Percentiles rank a stretch among this genome's conserved stretches.
Evolutionary conservation across 2,329 filamentous ascomycete genomes (phyloP).

Genomic region (Penicillium sp.): DNA sequence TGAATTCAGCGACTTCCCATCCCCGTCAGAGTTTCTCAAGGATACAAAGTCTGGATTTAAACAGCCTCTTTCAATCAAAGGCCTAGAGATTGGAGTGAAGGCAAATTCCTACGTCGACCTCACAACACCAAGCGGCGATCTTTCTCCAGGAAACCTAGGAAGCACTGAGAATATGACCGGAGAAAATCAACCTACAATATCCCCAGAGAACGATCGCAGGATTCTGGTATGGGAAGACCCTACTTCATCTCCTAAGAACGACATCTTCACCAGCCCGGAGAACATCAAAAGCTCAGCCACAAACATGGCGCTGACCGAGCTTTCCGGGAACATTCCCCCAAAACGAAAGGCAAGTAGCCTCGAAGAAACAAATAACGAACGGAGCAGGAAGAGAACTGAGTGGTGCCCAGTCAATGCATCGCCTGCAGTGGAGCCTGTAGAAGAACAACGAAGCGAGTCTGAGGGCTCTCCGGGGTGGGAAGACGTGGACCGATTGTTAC

Average conservation of each 20-base stretch:
- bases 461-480: slow-evolving; percentile 28
- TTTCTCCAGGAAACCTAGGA: neutral
- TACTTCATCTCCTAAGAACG: neutral
- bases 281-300: neutral
- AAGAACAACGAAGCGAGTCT: neutral
- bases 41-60: neutral
- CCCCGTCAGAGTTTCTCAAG: slow-evolving; percentile 30
- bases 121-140: neutral
- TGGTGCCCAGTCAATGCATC: neutral
- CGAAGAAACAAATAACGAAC: neutral
- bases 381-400: neutral
- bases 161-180: neutral
- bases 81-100: neutral
- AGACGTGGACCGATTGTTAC: slow-evolving; percentile 38
- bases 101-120: neutral
- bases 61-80: neutral
- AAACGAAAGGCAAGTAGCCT: slow-evolving; percentile 8
- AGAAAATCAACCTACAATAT: slow-evolving; percentile 1
- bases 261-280: neutral
- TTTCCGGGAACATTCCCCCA: neutral
- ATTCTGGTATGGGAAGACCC: neutral
- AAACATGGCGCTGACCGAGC: neutral
- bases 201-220: neutral
- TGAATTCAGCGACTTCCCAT: slow-evolving; percentile 40
- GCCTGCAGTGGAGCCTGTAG: neutral